A percentile compares a stretch with the other conserved stretches of the same genome.
Evolutionary conservation across 1,284 basidiomycete genomes (phyloP).

Genomic region (Tilletia walkeri): DNA sequence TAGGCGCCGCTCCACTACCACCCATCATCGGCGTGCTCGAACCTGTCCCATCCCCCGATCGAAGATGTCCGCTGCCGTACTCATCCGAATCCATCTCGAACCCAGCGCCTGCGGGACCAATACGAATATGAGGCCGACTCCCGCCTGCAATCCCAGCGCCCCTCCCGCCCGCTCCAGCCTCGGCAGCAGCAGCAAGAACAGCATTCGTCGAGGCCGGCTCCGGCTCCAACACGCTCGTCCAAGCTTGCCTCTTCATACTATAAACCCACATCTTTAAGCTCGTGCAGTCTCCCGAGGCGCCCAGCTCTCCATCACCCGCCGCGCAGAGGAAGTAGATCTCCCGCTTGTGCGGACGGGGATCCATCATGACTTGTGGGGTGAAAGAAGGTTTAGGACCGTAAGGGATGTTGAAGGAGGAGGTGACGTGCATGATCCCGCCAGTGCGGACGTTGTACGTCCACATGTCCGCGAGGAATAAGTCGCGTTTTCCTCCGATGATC

Average conservation of each 20-base stretch:
- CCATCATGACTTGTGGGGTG: conserved; percentile 53
- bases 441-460: conserved; percentile 48
- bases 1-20: conserved; percentile 2
- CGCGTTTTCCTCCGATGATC: conserved; percentile 54
- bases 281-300: conserved; percentile 23
- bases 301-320: not conserved
- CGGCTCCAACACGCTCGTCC: conserved; percentile 41
- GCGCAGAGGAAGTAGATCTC: conserved; percentile 48
- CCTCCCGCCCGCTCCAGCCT: not conserved
- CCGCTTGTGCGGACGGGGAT: conserved; percentile 28
- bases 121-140: not conserved
- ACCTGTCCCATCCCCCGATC: too few species aligned
- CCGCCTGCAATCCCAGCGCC: not conserved
- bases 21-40: not conserved
- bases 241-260: conserved; percentile 37
- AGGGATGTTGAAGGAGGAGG: conserved; percentile 30
- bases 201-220: conserved; percentile 25
- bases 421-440: conserved; percentile 37
- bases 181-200: conserved; percentile 13
- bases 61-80: not conserved
- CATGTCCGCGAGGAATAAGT: conserved; percentile 52
- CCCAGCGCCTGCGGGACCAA: not conserved
- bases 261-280: conserved; percentile 42
- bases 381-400: conserved; percentile 52
- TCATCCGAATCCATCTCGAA: not conserved